Base-by-base conservation (phyloP, 148 eudicot species). In the Spergularia bocconei region DNA sequence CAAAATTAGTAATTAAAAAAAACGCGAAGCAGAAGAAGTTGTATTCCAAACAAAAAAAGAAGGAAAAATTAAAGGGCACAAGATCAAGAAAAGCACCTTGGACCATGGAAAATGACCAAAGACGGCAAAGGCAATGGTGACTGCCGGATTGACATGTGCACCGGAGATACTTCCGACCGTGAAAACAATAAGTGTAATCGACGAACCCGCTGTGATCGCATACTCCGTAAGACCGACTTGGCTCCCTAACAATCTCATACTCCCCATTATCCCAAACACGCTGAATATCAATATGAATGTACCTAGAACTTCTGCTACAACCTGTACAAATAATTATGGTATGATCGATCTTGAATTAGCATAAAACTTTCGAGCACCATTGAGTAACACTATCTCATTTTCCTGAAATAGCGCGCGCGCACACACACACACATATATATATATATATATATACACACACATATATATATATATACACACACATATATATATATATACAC, bases 131-230 rank as follows among this genome's bases (percentile, higher is more conserved):
- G 97, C 95, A 13, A 94, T 80, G 2, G 97, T 91, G 75, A 90
- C 84, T 19, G 98, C 88, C 56, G 98, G 98, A 82, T 91, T 94
- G 55, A 94, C 81, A 86, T 94, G 98, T 29, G 95, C 98, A 38
- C 98, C 98, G 5, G 97, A 91, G 67, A 90, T 85, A 61, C 78
- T 19, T 2, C 91, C 96, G 0, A 90, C 71, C 5, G 91, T 79
- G 85, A 84, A 91, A 64, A 87, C 83, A 56, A 91, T 72, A 23
- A 91, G 87, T 5, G 82, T 77, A 4, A 90, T 87, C 5, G 95
- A 81, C 7, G 93, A 75, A 12, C 87, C 97, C 11, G 97, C 97
- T 12, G 97, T 86, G 33, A 79, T 67, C 1, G 98, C 93, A 66
- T 88, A 94, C 75, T 88, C 93, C 41, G 87, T 53, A 16, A 94